Base-by-base conservation (phyloP, 805 yeast genomes). In the Zygosaccharomyces bailii region DNA sequence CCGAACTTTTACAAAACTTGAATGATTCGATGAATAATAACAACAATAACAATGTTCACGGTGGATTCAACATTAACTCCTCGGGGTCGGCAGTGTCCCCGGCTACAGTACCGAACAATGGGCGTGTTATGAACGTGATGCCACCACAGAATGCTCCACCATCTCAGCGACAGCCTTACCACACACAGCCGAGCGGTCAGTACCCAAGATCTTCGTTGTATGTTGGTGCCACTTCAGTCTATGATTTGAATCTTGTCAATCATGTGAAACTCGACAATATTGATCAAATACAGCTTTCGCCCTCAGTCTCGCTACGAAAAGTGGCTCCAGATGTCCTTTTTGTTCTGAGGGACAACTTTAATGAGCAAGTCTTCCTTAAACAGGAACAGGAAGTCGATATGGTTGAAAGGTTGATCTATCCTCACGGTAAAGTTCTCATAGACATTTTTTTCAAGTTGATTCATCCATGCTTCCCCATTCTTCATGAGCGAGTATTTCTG, bases 391-490 rank as follows among this genome's bases (percentile, higher is more conserved):
- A 84, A 49, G 84, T 86, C 7, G 96, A 91, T 59, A 76, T 82
- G 19, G 86, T 91, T 5, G 98, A 91, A 61, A 73, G 79, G 50
- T 74, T 86, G 39, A 86, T 91, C 14, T 84, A 91, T n/a, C 98
- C 99, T 0, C 89, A 88, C 64, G 98, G 98, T 1, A 85, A 82
- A 50, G 78, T 82, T 8, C 69, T 87, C 43, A 79, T 87, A 29
- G 88, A 86, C 52, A 73, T 88, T 10, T 89, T 88, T 58, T 89
- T 89, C 66, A 76, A 89, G 50, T 78, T 86, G 13, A 81, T 90
- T 25, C 98, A 91, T 58, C 97, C 97, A 0, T 81, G 87, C 2
- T 87, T 87, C 65, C 99, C 98, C 0, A 82, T 91, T 8, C 66
- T 91, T 41, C 97, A 93, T 65, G 91, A 89, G 58, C 80, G 84